phyloP scores from a whole-genome alignment of 192 early-diverging fungal species.

The Rhizophagus sp. region DNA sequence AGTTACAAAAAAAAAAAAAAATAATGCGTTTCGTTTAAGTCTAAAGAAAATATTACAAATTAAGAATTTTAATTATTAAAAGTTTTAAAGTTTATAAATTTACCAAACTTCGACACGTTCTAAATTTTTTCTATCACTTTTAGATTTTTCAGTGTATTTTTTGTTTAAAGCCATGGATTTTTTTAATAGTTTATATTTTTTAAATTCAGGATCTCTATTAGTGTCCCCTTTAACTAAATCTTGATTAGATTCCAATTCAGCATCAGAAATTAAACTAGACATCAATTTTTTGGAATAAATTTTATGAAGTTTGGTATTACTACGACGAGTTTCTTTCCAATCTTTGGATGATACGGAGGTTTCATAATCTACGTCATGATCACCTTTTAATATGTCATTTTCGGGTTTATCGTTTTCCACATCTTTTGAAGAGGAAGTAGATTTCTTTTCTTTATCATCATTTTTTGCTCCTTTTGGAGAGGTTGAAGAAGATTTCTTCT shows the following conservation, averaged over 20 bases:
- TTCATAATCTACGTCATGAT: slow-evolving; percentile 1
- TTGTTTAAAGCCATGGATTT: slow-evolving; percentile 9
- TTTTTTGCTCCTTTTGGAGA: background rate
- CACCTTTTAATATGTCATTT: background rate
- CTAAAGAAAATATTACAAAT: too few relatives aligned
- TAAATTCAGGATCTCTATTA: slow-evolving; percentile 24
- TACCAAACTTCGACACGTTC: slow-evolving; percentile 13
- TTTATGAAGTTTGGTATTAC: slow-evolving; percentile 17
- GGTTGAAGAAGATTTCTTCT: slow-evolving; percentile 1
- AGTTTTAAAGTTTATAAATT: background rate
- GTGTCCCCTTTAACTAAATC: slow-evolving; percentile 15
- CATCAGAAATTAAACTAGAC: background rate
- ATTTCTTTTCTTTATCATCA: background rate
- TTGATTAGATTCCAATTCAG: slow-evolving; percentile 2
- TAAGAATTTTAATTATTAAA: too few relatives aligned
- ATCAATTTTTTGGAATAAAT: slow-evolving; percentile 10
- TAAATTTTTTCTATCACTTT: slow-evolving; percentile 4
- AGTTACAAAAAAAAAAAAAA: too few relatives aligned
- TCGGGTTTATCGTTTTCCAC: background rate
- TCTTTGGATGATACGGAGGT: background rate
- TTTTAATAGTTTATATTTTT: slow-evolving; percentile 27
- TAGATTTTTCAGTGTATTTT: background rate
- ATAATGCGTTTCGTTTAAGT: too few relatives aligned
- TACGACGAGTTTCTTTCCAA: slow-evolving; percentile 4
- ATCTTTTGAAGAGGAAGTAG: background rate